Conservation (phyloP, 768 basidiomycete species). For the Cubamyces lactineus region DNA sequence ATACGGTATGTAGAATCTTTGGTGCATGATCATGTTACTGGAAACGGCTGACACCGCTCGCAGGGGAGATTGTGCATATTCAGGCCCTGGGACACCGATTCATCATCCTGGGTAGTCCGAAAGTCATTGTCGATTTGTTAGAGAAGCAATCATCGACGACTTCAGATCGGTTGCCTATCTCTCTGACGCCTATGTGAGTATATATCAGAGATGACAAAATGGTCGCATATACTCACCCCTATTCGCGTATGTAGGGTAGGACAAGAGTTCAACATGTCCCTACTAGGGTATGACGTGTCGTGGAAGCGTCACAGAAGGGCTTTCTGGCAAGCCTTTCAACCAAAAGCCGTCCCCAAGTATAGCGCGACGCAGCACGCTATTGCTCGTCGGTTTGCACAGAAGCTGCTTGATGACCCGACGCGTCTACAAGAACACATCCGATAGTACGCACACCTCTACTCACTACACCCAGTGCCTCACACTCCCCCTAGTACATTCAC, state of each 20-base stretch:
- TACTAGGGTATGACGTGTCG: background rate
- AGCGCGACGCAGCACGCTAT: background rate
- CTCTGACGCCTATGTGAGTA: constrained; percentile 2
- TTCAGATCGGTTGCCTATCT: background rate
- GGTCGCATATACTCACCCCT: too few relatives aligned
- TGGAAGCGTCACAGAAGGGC: constrained; percentile 6
- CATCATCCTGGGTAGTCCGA: background rate
- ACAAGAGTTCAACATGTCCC: background rate
- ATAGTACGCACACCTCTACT: background rate
- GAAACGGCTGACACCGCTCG: background rate
- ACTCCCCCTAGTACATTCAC: background rate
- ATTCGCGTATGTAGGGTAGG: background rate
- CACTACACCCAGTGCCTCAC: too few relatives aligned
- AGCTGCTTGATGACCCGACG: background rate
- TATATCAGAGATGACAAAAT: background rate
- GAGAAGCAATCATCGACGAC: constrained; percentile 6
- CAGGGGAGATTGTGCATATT: constrained; percentile 6
- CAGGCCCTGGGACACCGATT: background rate
- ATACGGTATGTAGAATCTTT: too few relatives aligned
- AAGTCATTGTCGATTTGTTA: background rate
- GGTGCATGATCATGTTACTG: too few relatives aligned
- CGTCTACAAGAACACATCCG: background rate
- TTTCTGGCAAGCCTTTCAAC: background rate
- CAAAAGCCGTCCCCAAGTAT: background rate
- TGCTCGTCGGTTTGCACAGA: background rate